Base-by-base conservation (phyloP, 495 filamentous ascomycete genomes). In the Podospora comata region DNA sequence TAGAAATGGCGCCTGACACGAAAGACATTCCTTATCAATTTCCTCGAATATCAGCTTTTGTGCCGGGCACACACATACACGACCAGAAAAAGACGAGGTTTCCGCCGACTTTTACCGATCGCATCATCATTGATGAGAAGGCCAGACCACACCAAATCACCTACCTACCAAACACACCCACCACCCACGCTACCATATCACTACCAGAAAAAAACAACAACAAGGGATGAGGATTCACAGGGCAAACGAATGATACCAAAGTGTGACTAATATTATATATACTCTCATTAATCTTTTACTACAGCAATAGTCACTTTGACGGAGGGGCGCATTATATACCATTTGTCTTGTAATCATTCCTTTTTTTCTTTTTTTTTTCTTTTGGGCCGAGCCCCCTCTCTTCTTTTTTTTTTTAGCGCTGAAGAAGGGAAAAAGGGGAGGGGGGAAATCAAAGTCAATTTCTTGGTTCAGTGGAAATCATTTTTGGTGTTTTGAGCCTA, bases 361-460 rank as follows among this genome's bases (percentile, higher is more conserved):
- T 63, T 58, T 57, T 55, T 63, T 67, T 67, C 2, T 16, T 44
- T 66, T 60, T 63, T 19, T 62, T 62, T 60, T 32, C 16, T 30
- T 62, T 19, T 58, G 39, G 39, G 15, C 39, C 39, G 39, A 48
- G 39, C 39, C 32, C n/a, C 44, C 30, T 32, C 30, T 23, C 23
- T 56, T 66, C 28, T 53, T 23, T 32, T 27, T 34, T 34, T 56
- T 66, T 48, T 60, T 23, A 58, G 55, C 64, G 39, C 9, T 44
- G 56, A 23, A 13, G 34, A 39, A 11, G 3, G 13, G n/a, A 65
- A 23, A 27, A 39, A 65, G 23, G 55, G 64, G 64, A 65, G 53
- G 59, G 39, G 39, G 39, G 39, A 66, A 59, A 66, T 66, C 55
- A 66, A 56, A 66, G 60, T 32, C 60, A 59, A 59, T 58, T 34